Evolutionary conservation across 768 basidiomycete genomes (phyloP), one percentile per base, ranked within the genome.

Genomic region (Auricularia sp.): DNA sequence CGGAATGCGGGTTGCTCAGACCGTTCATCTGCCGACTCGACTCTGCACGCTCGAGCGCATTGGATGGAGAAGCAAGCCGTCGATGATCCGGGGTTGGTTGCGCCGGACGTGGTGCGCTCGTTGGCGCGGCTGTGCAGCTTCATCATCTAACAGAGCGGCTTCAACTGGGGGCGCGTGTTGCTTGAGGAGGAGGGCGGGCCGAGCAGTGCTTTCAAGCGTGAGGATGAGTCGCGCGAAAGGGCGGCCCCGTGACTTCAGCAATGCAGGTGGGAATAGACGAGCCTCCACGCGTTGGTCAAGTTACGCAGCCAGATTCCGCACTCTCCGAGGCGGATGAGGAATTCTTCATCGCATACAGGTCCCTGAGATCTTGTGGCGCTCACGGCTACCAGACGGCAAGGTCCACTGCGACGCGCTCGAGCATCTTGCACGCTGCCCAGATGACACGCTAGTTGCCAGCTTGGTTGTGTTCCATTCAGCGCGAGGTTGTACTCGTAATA

Each of bases 101-200:
- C 80, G 18, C 80, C 85, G 56, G 72, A 71, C 18, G 75, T 82
- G 34, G 78, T 96, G 67, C 84, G 83, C 65, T 90, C 93, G 4
- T 86, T 87, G 68, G 74, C 76, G 8, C 72, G 78, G 14, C 78
- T 98, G 64, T 92, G 97, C 72, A 87, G 84, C 66, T 80, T 97
- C 61, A 92, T 98, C 69, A 97, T 98, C 64, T 92, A 94, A 72
- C 87, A 86, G 70, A 95, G 95, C 58, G 91, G 90, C 73, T 98
- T 98, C 71, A 93, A 97, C 74, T 96, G 94, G 94, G 84, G 92
- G 61, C 82, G 88, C 47, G 77, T 96, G 66, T 85, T 97, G 70
- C 61, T 64, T 3, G 81, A 79, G 44, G 89, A 89, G 42, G 78
- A 77, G 33, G 72, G 72, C 36, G 88, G 83, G 12, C 21, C 73